Conservation (phyloP, 2,329 filamentous ascomycete species). For the Xylaria digitata region DNA sequence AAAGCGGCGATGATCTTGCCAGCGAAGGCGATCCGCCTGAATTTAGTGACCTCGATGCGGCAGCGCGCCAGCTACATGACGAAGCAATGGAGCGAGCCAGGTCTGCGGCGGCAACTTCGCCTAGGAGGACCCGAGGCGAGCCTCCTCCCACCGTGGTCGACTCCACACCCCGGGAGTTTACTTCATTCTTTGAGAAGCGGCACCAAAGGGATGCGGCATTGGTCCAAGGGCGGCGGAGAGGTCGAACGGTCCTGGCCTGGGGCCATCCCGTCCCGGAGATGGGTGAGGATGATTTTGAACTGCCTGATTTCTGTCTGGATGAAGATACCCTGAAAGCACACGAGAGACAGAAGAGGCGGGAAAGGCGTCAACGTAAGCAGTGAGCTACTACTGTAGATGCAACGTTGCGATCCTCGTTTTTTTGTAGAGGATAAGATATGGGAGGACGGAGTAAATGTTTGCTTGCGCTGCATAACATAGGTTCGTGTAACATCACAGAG, state of each 20-base stretch:
- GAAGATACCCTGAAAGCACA: slow-evolving; percentile 67
- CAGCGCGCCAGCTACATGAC: slow-evolving; percentile 78
- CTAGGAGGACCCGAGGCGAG: slow-evolving; percentile 43
- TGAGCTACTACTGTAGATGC: slow-evolving; percentile 41
- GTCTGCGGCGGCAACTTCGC: slow-evolving; percentile 42
- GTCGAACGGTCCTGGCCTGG: slow-evolving; percentile 80
- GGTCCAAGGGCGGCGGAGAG: slow-evolving; percentile 75
- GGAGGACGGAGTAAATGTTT: neutral
- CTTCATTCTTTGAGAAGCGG: slow-evolving; percentile 86
- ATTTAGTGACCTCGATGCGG: slow-evolving; percentile 76
- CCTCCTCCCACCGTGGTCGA: slow-evolving; percentile 51
- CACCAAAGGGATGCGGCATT: slow-evolving; percentile 84
- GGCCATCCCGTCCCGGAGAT: slow-evolving; percentile 83
- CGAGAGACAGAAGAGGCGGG: slow-evolving; percentile 71
- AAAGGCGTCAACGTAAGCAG: slow-evolving; percentile 64
- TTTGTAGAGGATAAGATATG: neutral
- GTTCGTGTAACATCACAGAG: slow-evolving; percentile 8
- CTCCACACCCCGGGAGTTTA: slow-evolving; percentile 71
- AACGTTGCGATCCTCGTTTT: slow-evolving; percentile 3
- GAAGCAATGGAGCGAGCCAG: slow-evolving; percentile 63
- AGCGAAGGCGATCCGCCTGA: slow-evolving; percentile 68
- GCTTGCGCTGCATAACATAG: slow-evolving; percentile 18
- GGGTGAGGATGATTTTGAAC: slow-evolving; percentile 75
- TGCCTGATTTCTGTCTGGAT: slow-evolving; percentile 74
- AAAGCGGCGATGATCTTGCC: slow-evolving; percentile 31